Base-by-base conservation (phyloP, 176 grass and related monocot genomes). In the Paspalum vaginatum region DNA sequence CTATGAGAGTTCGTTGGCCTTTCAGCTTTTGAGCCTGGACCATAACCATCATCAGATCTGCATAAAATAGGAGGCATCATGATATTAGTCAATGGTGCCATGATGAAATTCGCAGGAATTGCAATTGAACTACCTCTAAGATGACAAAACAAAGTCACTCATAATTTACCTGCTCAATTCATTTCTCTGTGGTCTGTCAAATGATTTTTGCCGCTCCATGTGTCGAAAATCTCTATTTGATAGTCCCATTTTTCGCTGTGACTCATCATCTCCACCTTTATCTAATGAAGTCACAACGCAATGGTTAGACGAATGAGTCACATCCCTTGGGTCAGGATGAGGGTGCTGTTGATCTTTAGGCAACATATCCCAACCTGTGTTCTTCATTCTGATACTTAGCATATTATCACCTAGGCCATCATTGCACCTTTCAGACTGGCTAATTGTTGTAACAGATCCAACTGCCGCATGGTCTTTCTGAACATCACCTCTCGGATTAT, bases 361-460 rank as follows among this genome's bases (percentile, higher is more conserved):
- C 25, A 89, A 68, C 81, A 57, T 81, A 82, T 99, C 93, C 93
- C 93, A 99, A 70, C 93, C 90, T 60, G 88, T 91, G 27, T 74
- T 55, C 68, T 88, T 99, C 51, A 69, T 81, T 65, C 72, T 87
- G 38, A 58, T 82, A 80, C 54, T 91, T 68, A 70, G 58, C 56
- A 67, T 57, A 80, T 80, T 63, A 49, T 79, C 90, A 78, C 60
- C 84, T 70, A 65, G 52, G 55, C 51, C 73, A 76, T 81, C 84
- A 83, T 61, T 59, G 59, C 71, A 80, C 58, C 59, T 79, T 50
- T 68, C 39, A 54, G 74, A 59, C 41, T 77, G 68, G 79, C 44
- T 66, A 21, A 58, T 18, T 12, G 72, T 81, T 51, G n/a, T 52
- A 79, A 16, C 64, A 49, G 82, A 76, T 83, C 78, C 83, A 76